phyloP scores from a whole-genome alignment of 1,284 basidiomycete genomes.

The Cryptococcus sp. region DNA sequence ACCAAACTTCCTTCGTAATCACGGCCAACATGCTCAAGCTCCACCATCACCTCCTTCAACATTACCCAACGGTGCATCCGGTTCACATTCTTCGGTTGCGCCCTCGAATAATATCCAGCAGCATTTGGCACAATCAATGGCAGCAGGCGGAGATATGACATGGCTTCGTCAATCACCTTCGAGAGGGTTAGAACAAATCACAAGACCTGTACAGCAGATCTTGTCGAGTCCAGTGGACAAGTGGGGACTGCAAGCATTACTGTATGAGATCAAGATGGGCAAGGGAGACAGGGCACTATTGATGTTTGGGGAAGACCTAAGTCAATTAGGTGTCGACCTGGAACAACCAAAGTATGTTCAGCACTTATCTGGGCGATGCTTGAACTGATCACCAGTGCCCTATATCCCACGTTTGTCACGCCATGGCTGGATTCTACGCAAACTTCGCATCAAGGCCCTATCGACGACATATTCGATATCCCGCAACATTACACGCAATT shows the following conservation, averaged over 20 bases:
- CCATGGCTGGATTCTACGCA: slow-evolving; percentile 90
- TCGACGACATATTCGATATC: slow-evolving; percentile 62
- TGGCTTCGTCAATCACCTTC: slow-evolving; percentile 32
- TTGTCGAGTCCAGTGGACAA: slow-evolving; percentile 89
- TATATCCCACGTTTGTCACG: slow-evolving; percentile 92
- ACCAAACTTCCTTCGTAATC: slow-evolving; percentile 21
- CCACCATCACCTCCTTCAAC: slow-evolving; percentile 22
- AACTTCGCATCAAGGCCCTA: slow-evolving; percentile 29
- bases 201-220: slow-evolving; percentile 91
- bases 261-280: slow-evolving; percentile 86
- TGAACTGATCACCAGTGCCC: slow-evolving; percentile 54
- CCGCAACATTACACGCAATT: slow-evolving; percentile 86
- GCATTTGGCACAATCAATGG: slow-evolving; percentile 20
- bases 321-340: slow-evolving; percentile 89
- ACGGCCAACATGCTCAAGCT: slow-evolving; percentile 11
- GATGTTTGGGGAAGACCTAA: slow-evolving; percentile 86
- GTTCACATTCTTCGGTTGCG: slow-evolving; percentile 27
- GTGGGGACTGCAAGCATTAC: slow-evolving; percentile 84
- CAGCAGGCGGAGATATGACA: slow-evolving; percentile 17
- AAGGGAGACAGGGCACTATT: slow-evolving; percentile 82
- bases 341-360: slow-evolving; percentile 68
- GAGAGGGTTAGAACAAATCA: slow-evolving; percentile 54
- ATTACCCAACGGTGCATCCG: slow-evolving; percentile 25
- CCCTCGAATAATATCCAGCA: slow-evolving; percentile 27
- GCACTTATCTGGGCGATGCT: not conserved